A percentile compares a stretch with the other conserved stretches of the same genome.
These are phyloP conservation scores for Talaromyces pinophilus DNA, from an alignment of 2,329 filamentous ascomycete species.

Conservation along the genomic window DNA sequence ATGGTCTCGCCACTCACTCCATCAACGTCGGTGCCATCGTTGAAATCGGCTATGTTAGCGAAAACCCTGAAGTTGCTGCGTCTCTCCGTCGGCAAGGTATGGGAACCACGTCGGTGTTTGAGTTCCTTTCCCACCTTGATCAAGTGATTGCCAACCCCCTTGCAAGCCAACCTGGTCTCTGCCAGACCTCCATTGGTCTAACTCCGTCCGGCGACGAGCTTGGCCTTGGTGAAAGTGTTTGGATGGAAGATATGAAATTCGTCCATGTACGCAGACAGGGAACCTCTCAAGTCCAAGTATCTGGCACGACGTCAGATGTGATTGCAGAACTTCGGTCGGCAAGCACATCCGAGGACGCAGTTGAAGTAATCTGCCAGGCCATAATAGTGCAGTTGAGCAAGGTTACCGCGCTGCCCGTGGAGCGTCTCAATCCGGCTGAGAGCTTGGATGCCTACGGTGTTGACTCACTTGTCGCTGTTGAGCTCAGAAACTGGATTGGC, in stretches of 20 bases:
- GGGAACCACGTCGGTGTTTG: constrained; percentile 15
- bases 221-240: constrained; percentile 14
- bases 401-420: not conserved
- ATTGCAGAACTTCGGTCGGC: not conserved
- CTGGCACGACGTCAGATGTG: not conserved
- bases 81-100: constrained; percentile 1
- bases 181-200: constrained; percentile 22
- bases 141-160: constrained; percentile 21
- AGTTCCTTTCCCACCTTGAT: constrained; percentile 22
- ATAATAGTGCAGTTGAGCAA: not conserved
- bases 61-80: constrained; percentile 24
- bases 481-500: constrained; percentile 34
- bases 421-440: not conserved
- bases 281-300: not conserved
- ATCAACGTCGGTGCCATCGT: constrained; percentile 36
- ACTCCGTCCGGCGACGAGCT: not conserved
- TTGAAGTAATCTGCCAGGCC: not conserved
- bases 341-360: not conserved
- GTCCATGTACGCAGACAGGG: not conserved
- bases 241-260: constrained; percentile 25
- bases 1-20: constrained; percentile 28
- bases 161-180: constrained; percentile 21
- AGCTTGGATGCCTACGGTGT: constrained; percentile 26
- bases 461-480: constrained; percentile 35
- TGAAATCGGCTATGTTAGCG: constrained; percentile 35